These are phyloP conservation scores for Nicotiana benthamiana DNA, from an alignment of 257 asterid species.

Conservation along the genomic window DNA sequence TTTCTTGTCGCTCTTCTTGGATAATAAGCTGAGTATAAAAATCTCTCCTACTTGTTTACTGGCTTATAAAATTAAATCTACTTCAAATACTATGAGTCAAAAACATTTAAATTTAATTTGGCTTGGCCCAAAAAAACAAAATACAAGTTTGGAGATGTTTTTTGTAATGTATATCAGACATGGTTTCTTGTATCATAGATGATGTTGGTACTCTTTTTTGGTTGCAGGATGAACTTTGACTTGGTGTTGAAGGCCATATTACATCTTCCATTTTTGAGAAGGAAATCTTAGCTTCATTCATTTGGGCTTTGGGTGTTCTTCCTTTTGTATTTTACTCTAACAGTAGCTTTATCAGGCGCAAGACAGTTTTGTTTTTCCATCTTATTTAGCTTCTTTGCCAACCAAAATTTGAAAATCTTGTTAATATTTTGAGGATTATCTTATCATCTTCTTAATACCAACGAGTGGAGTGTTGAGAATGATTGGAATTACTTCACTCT, in stretches of 20 bases:
- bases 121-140: not conserved
- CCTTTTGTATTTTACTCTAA: not conserved
- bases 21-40: not conserved
- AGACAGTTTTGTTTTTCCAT: not conserved
- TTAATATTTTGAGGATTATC: too few relatives aligned
- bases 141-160: not conserved
- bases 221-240: constrained; percentile 7
- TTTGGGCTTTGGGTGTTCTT: not conserved
- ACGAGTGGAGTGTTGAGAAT: too few relatives aligned
- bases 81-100: not conserved
- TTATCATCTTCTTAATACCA: too few relatives aligned
- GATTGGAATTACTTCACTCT: too few relatives aligned
- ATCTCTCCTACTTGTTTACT: not conserved
- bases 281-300: not conserved
- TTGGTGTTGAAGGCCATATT: not conserved
- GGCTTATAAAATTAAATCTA: not conserved
- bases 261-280: not conserved
- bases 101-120: not conserved
- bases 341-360: not conserved
- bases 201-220: not conserved
- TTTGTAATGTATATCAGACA: not conserved
- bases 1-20: not conserved
- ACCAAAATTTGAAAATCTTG: not conserved
- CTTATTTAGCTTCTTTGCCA: not conserved
- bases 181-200: not conserved